Percentiles rank a stretch among this genome's conserved stretches.
phyloP scores from a whole-genome alignment of 768 basidiomycete species.

The Agaricus subrufescens region DNA sequence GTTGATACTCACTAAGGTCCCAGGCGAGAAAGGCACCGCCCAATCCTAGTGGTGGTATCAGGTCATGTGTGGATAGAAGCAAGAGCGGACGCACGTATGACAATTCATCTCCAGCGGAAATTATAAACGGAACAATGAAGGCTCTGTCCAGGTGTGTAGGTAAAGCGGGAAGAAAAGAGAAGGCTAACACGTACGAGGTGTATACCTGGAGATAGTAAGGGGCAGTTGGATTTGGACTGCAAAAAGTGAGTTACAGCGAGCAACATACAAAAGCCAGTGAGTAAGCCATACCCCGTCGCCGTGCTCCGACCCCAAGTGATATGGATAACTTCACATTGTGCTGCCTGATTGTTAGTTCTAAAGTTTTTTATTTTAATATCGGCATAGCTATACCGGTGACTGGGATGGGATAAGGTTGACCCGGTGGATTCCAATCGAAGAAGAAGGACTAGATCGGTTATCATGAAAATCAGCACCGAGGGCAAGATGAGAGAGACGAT shows the following conservation, averaged over 20 bases:
- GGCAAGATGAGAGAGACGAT: neutral
- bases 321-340: conserved; percentile 40
- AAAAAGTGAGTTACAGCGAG: conserved; percentile 5
- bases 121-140: conserved; percentile 46
- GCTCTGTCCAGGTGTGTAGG: conserved; percentile 24
- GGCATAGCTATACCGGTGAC: conserved; percentile 28
- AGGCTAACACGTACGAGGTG: conserved; percentile 43
- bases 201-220: conserved; percentile 61
- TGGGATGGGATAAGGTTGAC: conserved; percentile 32
- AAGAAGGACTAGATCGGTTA: conserved; percentile 32
- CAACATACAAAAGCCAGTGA: neutral
- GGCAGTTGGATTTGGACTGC: conserved; percentile 48
- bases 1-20: conserved; percentile 38
- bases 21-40: conserved; percentile 54
- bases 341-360: conserved; percentile 18
- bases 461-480: neutral
- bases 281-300: conserved; percentile 32
- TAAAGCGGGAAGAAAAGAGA: neutral
- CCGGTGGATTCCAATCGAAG: conserved; percentile 34
- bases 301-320: conserved; percentile 35
- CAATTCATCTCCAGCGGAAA: conserved; percentile 41
- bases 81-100: conserved; percentile 37
- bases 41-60: conserved; percentile 37
- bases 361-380: neutral
- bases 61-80: neutral